phyloP scores from a whole-genome alignment of 2,329 filamentous ascomycete species.

The Xylaria sp. region DNA sequence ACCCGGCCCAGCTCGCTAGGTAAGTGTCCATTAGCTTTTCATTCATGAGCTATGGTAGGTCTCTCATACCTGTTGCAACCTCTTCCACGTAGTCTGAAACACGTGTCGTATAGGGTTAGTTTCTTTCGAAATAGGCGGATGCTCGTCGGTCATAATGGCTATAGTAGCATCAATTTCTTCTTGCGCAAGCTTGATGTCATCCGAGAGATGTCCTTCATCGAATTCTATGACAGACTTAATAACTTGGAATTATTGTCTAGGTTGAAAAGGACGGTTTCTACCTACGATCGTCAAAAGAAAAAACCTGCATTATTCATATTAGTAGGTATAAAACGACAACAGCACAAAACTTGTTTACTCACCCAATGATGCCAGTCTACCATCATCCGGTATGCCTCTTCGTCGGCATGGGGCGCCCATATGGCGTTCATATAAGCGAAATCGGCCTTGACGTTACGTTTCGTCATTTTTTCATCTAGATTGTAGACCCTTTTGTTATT shows the following conservation, averaged over 20 bases:
- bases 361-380: conserved; percentile 49
- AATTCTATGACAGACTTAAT: conserved; percentile 38
- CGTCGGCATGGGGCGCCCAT: conserved; percentile 42
- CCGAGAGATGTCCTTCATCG: conserved; percentile 48
- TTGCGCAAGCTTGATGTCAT: conserved; percentile 41
- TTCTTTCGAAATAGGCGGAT: conserved; percentile 41
- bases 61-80: conserved; percentile 36
- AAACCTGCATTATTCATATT: conserved; percentile 12
- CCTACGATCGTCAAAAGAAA: conserved; percentile 39
- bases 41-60: not conserved
- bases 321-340: not conserved
- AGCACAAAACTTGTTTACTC: not conserved
- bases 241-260: not conserved
- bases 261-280: not conserved
- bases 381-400: conserved; percentile 43
- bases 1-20: conserved; percentile 22
- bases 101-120: conserved; percentile 43
- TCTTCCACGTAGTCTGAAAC: conserved; percentile 47
- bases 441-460: conserved; percentile 38
- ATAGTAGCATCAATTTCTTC: conserved; percentile 41
- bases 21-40: not conserved
- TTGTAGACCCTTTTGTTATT: conserved; percentile 35
- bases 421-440: conserved; percentile 43
- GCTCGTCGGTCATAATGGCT: conserved; percentile 40
- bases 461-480: conserved; percentile 36